Percentiles rank a stretch among this genome's conserved stretches.
phyloP scores from a whole-genome alignment of 1,284 basidiomycete species.

The Sutorius eximius region DNA sequence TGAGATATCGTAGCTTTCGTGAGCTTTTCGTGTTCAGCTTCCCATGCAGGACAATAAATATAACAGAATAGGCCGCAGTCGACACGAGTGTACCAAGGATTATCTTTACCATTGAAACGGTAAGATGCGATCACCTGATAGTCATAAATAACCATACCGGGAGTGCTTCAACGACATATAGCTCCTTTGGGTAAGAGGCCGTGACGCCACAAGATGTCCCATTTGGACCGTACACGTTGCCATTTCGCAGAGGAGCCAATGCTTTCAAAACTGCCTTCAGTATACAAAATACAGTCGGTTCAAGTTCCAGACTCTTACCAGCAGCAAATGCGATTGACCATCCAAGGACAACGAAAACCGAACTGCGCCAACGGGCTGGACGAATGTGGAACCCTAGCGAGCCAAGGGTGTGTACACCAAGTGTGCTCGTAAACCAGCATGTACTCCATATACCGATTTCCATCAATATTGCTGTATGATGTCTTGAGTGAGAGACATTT shows the following conservation, averaged over 20 bases:
- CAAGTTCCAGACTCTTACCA: slow-evolving; percentile 46
- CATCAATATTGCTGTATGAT: slow-evolving; percentile 48
- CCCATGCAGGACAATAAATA: slow-evolving; percentile 57
- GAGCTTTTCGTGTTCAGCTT: slow-evolving; percentile 45
- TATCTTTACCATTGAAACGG: slow-evolving; percentile 41
- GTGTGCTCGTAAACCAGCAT: slow-evolving; percentile 64
- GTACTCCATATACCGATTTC: slow-evolving; percentile 61
- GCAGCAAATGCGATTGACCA: slow-evolving; percentile 50
- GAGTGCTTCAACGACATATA: slow-evolving; percentile 55
- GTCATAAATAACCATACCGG: slow-evolving; percentile 46
- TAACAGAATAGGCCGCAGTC: slow-evolving; percentile 54
- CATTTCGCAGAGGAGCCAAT: slow-evolving; percentile 42
- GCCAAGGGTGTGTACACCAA: slow-evolving; percentile 68
- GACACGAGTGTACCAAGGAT: slow-evolving; percentile 55
- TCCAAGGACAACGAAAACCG: slow-evolving; percentile 46
- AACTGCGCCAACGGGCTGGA: slow-evolving; percentile 50
- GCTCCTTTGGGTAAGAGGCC: slow-evolving; percentile 39
- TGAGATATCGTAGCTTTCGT: slow-evolving; percentile 50
- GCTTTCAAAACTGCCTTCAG: slow-evolving; percentile 30
- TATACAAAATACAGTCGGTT: background rate
- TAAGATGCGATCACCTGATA: background rate
- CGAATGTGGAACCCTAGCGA: slow-evolving; percentile 58
- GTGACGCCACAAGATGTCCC: slow-evolving; percentile 55
- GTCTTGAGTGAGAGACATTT: slow-evolving; percentile 1
- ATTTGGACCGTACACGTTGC: slow-evolving; percentile 51